Conservation (phyloP, 2,329 filamentous ascomycete genomes). For the Aspergillus aculeatinus region DNA sequence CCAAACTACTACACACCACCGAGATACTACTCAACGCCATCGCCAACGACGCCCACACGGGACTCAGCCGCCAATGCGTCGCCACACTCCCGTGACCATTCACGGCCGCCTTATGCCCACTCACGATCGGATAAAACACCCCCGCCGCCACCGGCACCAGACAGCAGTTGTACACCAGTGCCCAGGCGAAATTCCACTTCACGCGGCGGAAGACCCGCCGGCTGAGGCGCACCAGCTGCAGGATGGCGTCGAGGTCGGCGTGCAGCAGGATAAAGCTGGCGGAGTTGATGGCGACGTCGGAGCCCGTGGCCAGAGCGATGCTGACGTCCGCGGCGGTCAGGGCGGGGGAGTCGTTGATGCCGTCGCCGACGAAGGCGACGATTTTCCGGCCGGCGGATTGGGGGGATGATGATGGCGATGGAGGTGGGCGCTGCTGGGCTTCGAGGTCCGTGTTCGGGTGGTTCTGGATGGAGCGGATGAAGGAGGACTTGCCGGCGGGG, state of each 20-base stretch:
- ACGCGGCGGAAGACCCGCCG: slow-evolving; percentile 72
- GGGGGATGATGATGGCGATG: background rate
- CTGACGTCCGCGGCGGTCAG: slow-evolving; percentile 78
- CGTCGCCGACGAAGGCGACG: slow-evolving; percentile 82
- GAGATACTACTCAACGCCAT: slow-evolving; percentile 93
- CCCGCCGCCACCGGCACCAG: slow-evolving; percentile 80
- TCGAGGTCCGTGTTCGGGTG: slow-evolving; percentile 6
- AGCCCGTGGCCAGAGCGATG: slow-evolving; percentile 77
- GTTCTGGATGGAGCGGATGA: slow-evolving; percentile 40
- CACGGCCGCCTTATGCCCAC: slow-evolving; percentile 35
- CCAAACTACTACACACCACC: slow-evolving; percentile 78
- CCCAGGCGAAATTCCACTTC: slow-evolving; percentile 83
- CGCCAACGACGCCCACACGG: slow-evolving; percentile 77
- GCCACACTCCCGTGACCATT: slow-evolving; percentile 32
- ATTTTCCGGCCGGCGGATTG: slow-evolving; percentile 47
- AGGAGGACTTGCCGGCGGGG: slow-evolving; percentile 69
- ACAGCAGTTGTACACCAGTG: slow-evolving; percentile 74
- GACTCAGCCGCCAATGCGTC: slow-evolving; percentile 48
- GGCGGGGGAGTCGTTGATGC: slow-evolving; percentile 82
- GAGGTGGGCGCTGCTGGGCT: background rate
- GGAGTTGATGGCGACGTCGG: slow-evolving; percentile 78
- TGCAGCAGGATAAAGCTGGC: slow-evolving; percentile 79
- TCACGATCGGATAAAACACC: slow-evolving; percentile 65
- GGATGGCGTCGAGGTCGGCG: slow-evolving; percentile 66
- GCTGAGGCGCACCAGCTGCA: slow-evolving; percentile 72